Conservation (phyloP, 306 rosid genomes). For the Canavalia gladiata region DNA sequence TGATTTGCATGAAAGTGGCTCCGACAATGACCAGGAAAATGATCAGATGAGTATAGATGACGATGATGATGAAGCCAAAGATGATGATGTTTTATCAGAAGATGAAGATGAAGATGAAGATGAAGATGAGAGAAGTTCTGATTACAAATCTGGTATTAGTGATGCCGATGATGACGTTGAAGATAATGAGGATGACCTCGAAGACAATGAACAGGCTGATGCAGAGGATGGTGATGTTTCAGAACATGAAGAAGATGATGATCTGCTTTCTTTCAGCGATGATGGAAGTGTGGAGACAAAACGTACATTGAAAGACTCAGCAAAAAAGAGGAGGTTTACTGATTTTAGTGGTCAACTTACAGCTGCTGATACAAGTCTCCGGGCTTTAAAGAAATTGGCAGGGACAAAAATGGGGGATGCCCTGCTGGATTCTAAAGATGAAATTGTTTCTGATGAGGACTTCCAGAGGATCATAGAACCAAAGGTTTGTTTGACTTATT, state of each 20-base stretch:
- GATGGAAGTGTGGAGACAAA: conserved; percentile 46
- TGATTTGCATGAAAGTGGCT: conserved; percentile 51
- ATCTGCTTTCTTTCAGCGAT: conserved; percentile 35
- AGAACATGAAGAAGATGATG: conserved; percentile 44
- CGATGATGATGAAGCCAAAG: conserved; percentile 46
- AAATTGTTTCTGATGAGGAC: conserved; percentile 91
- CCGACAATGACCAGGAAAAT: conserved; percentile 59
- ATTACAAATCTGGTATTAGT: conserved; percentile 34
- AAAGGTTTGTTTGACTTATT: conserved; percentile 61
- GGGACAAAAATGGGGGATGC: conserved; percentile 43
- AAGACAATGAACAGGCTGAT: conserved; percentile 45
- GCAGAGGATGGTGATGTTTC: conserved; percentile 55
- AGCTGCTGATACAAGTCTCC: conserved; percentile 84
- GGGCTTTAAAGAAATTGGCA: conserved; percentile 81
- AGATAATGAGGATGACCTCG: conserved; percentile 10
- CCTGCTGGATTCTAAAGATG: conserved; percentile 59
- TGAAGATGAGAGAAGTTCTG: conserved; percentile 45
- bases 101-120: conserved; percentile 57
- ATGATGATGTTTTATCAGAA: conserved; percentile 55
- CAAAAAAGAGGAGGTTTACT: conserved; percentile 70
- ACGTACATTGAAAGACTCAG: conserved; percentile 53
- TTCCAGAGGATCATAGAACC: conserved; percentile 77
- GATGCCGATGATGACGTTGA: conserved; percentile 51
- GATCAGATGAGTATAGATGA: conserved; percentile 55
- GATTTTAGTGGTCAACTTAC: conserved; percentile 67